Evolutionary conservation across 345 rosid species (phyloP).

Genomic region (Corchorus olitorius): DNA sequence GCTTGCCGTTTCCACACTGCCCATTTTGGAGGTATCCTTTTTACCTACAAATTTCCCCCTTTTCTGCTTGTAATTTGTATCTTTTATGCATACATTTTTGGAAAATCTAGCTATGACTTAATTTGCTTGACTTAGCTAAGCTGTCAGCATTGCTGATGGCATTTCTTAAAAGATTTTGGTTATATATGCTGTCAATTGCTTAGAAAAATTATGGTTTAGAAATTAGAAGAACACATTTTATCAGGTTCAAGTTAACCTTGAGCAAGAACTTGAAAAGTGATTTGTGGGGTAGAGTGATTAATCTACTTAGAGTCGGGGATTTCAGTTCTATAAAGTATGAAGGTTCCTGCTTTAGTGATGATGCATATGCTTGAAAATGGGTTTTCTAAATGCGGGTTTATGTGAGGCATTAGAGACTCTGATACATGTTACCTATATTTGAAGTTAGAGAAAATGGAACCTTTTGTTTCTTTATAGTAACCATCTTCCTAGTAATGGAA

Average conservation of each 20-base stretch:
- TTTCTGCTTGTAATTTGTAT: no score
- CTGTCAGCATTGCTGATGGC: no score
- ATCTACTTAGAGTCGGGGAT: neutral
- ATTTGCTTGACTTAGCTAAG: neutral
- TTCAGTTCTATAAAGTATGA: neutral
- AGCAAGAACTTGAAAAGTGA: neutral
- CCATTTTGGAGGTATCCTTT: constrained; percentile 82
- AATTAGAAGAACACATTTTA: neutral
- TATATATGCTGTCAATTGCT: neutral
- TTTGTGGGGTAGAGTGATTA: neutral
- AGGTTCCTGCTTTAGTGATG: neutral
- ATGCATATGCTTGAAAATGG: neutral
- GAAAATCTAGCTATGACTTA: no score
- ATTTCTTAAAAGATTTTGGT: neutral
- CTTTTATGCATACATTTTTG: no score
- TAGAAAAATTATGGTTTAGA: neutral
- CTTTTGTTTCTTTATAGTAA: neutral
- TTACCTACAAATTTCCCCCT: no score
- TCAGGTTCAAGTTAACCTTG: neutral
- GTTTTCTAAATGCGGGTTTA: neutral
- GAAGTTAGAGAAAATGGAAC: neutral
- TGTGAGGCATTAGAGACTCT: neutral
- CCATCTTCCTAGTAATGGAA: neutral
- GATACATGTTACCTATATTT: neutral
- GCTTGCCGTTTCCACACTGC: constrained; percentile 91